A percentile compares a stretch with the other conserved stretches of the same genome.
Conservation (phyloP, 2,329 filamentous ascomycete genomes). For the Apiospora koreana region DNA sequence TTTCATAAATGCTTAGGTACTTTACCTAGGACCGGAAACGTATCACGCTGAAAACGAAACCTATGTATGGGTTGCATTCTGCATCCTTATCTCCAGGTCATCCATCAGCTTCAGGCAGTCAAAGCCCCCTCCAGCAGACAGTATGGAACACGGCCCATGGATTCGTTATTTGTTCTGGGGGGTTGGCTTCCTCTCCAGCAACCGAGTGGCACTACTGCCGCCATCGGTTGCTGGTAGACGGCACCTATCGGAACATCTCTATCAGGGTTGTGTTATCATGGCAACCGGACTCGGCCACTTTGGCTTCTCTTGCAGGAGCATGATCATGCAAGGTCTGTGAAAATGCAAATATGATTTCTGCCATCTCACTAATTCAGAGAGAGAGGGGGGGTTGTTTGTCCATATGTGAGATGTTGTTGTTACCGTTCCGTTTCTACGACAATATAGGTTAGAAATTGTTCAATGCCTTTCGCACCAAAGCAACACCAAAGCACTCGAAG, state of each 20-base stretch:
- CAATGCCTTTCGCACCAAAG: neutral
- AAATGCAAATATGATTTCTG: neutral
- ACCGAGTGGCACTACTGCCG: neutral
- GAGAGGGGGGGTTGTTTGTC: neutral
- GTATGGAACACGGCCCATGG: neutral
- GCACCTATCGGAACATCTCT: neutral
- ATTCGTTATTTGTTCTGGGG: neutral
- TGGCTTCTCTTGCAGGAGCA: neutral
- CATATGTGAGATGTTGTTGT: neutral
- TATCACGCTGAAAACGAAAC: neutral
- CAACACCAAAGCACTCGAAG: neutral
- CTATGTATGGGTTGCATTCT: neutral
- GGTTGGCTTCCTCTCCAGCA: neutral
- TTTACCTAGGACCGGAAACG: neutral
- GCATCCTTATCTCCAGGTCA: neutral
- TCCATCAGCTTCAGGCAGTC: neutral
- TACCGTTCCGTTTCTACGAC: neutral
- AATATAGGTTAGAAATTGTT: too few species aligned
- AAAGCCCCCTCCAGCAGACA: neutral
- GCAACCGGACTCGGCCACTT: neutral
- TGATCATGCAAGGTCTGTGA: neutral
- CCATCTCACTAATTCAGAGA: neutral
- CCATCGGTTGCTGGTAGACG: neutral
- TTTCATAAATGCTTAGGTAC: neutral
- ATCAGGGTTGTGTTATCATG: constrained; percentile 1